phyloP scores from a whole-genome alignment of 805 yeast genomes.

The Naumovozyma baii region DNA sequence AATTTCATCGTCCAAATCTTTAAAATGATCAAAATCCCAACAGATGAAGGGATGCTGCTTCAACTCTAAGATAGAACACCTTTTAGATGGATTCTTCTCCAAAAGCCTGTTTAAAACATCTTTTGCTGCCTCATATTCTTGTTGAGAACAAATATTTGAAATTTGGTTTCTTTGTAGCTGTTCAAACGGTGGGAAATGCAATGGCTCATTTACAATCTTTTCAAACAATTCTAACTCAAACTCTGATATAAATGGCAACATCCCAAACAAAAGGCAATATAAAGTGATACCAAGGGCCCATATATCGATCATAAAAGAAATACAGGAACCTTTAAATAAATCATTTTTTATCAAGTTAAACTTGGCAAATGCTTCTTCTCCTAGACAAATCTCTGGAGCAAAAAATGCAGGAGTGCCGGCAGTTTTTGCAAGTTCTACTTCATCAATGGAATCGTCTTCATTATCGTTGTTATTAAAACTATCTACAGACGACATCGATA shows the following conservation, averaged over 20 bases:
- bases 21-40: constrained; percentile 30
- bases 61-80: constrained; percentile 64
- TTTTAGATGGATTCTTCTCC: constrained; percentile 54
- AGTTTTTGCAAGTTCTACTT: constrained; percentile 82
- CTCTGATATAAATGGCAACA: constrained; percentile 79
- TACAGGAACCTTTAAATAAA: constrained; percentile 34
- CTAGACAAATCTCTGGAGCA: constrained; percentile 84
- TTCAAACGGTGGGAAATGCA: constrained; percentile 45
- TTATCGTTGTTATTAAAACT: constrained; percentile 3
- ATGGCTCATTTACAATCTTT: constrained; percentile 56
- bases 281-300: constrained; percentile 96
- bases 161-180: constrained; percentile 20
- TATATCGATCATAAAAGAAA: constrained; percentile 81
- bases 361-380: constrained; percentile 28
- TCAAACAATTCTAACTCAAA: constrained; percentile 62
- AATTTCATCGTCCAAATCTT: constrained; percentile 8
- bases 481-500: background rate
- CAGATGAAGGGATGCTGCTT: constrained; percentile 66
- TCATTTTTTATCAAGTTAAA: constrained; percentile 15
- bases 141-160: constrained; percentile 31
- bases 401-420: constrained; percentile 97
- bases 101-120: constrained; percentile 56
- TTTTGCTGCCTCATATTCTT: constrained; percentile 37
- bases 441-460: constrained; percentile 32
- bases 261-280: constrained; percentile 79